Evolutionary conservation across 257 asterid species (phyloP).

Genomic region (Fraxinus americana): DNA sequence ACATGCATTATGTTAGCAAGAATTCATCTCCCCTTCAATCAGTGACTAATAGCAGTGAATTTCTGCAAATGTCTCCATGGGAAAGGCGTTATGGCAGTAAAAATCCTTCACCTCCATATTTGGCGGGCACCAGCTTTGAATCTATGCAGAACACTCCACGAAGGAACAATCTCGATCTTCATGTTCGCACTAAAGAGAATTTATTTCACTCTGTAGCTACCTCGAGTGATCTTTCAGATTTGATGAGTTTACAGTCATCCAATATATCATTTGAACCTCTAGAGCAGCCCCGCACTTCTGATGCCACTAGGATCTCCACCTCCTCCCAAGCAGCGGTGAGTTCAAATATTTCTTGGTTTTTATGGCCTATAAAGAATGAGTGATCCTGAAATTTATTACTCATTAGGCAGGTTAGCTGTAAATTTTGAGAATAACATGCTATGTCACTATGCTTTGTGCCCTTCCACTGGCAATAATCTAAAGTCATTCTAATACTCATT

Average conservation of each 20-base stretch:
- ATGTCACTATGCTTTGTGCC: background rate
- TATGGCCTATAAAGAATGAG: background rate
- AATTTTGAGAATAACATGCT: background rate
- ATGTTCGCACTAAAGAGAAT: conserved; percentile 28
- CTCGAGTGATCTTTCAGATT: conserved; percentile 38
- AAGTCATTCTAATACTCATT: background rate
- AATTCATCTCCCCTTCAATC: conserved; percentile 30
- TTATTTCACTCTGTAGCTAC: conserved; percentile 26
- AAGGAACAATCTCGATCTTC: conserved; percentile 33
- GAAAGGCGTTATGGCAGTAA: conserved; percentile 28
- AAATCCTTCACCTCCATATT: conserved; percentile 27
- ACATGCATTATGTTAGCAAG: conserved; percentile 24
- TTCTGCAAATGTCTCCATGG: conserved; percentile 28
- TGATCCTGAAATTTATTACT: background rate
- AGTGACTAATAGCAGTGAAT: conserved; percentile 25
- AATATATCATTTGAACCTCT: conserved; percentile 35
- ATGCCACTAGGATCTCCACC: conserved; percentile 32
- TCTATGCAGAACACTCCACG: conserved; percentile 20
- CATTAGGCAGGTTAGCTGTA: background rate
- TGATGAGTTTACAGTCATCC: conserved; percentile 34
- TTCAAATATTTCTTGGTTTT: background rate
- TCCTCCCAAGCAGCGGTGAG: conserved; percentile 32
- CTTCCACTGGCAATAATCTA: background rate
- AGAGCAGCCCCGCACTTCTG: conserved; percentile 30
- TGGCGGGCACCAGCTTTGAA: conserved; percentile 36